Conservation (phyloP, 257 asterid genomes). For the Leptodermis oblonga region DNA sequence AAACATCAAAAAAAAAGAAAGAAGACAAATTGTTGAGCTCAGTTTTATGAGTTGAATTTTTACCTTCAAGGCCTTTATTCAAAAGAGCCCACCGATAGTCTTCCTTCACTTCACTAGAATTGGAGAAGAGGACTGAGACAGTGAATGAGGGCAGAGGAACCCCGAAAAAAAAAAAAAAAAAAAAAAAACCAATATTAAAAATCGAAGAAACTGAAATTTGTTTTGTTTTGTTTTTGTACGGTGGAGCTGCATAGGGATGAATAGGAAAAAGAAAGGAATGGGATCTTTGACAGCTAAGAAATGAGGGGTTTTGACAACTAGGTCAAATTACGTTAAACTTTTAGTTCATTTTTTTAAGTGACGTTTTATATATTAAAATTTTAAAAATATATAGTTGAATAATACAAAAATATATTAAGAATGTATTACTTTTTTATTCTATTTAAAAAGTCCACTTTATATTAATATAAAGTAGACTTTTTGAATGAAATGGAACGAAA, state of each 20-base stretch:
- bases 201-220: not conserved
- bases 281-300: slow-evolving; percentile 2
- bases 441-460: too few species aligned
- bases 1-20: not conserved
- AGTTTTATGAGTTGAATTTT: slow-evolving; percentile 5
- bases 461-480: too few species aligned
- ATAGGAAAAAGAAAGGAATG: not conserved
- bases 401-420: too few species aligned
- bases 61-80: slow-evolving; percentile 10
- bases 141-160: not conserved
- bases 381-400: too few species aligned
- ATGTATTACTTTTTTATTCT: too few species aligned
- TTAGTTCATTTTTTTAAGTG: too few species aligned
- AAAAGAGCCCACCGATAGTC: slow-evolving; percentile 7
- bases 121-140: not conserved
- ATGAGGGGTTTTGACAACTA: not conserved
- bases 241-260: slow-evolving; percentile 3
- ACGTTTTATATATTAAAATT: too few species aligned
- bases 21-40: not conserved
- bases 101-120: slow-evolving; percentile 14
- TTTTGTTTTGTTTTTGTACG: not conserved
- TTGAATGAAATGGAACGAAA: too few species aligned
- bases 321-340: too few species aligned
- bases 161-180: not conserved
- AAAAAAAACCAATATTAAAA: not conserved